phyloP scores from a whole-genome alignment of 1,139 yeast species.

The Pichia sp. region DNA sequence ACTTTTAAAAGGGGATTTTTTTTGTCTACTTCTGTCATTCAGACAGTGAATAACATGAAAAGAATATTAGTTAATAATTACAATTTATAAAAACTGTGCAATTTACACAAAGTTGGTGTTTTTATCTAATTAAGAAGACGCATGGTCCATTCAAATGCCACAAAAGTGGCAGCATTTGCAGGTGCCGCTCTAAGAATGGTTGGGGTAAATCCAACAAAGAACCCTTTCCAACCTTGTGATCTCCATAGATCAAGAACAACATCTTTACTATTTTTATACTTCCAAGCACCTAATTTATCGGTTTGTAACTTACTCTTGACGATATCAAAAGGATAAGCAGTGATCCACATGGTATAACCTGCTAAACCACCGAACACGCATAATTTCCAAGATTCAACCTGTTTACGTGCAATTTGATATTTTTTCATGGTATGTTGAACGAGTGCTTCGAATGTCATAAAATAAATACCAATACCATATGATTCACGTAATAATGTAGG shows the following conservation, averaged over 20 bases:
- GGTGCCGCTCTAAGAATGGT: conserved; percentile 94
- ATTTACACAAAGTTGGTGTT: too few relatives aligned
- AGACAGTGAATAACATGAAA: too few relatives aligned
- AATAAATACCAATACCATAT: conserved; percentile 84
- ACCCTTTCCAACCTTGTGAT: conserved; percentile 63
- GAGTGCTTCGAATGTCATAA: conserved; percentile 81
- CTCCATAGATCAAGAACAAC: conserved; percentile 51
- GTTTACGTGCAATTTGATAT: conserved; percentile 45
- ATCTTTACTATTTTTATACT: conserved; percentile 44
- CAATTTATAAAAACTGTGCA: too few relatives aligned
- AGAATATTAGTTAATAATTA: too few relatives aligned
- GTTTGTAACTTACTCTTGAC: conserved; percentile 83
- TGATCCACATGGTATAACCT: conserved; percentile 81
- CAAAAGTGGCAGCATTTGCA: conserved; percentile 93
- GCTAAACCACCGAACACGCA: conserved; percentile 81
- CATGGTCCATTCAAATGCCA: conserved; percentile 84
- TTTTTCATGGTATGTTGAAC: conserved; percentile 54
- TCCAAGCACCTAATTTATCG: conserved; percentile 52
- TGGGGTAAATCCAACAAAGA: conserved; percentile 83
- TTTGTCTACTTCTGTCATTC: too few relatives aligned
- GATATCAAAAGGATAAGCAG: conserved; percentile 79
- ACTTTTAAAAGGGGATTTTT: too few relatives aligned
- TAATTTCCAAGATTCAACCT: conserved; percentile 79
- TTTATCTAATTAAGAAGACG: conserved; percentile 8
- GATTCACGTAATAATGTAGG: conserved; percentile 83